Evolutionary conservation across 768 basidiomycete genomes (phyloP).

Genomic region (Hortiboletus flavorubellus): DNA sequence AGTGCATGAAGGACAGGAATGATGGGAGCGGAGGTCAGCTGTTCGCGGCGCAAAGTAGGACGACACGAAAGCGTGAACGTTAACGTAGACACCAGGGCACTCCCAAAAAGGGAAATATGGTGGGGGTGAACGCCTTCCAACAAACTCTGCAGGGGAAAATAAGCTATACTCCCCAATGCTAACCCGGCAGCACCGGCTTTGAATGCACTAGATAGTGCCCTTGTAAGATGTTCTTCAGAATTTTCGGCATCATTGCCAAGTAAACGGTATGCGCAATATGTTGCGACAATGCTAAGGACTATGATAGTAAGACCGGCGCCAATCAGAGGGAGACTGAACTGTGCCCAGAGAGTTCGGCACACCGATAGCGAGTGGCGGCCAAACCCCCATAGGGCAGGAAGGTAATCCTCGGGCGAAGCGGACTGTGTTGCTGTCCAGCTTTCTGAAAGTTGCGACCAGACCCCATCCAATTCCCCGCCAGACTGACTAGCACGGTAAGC

Average conservation of each 20-base stretch:
- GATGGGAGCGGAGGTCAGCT: slow-evolving; percentile 37
- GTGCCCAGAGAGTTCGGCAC: slow-evolving; percentile 91
- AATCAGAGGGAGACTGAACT: slow-evolving; percentile 84
- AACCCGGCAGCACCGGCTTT: slow-evolving; percentile 36
- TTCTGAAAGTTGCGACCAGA: slow-evolving; percentile 51
- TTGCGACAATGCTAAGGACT: slow-evolving; percentile 49
- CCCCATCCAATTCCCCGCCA: slow-evolving; percentile 68
- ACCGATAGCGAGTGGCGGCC: slow-evolving; percentile 41
- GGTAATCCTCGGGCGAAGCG: slow-evolving; percentile 18
- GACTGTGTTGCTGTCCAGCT: slow-evolving; percentile 41
- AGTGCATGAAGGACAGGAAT: slow-evolving; percentile 66
- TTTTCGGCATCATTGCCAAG: slow-evolving; percentile 37
- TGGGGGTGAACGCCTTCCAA: slow-evolving; percentile 48
- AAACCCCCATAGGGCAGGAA: slow-evolving; percentile 21
- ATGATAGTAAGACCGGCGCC: slow-evolving; percentile 65
- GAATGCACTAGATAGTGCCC: slow-evolving; percentile 30
- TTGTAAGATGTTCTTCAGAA: slow-evolving; percentile 44
- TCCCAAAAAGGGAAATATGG: slow-evolving; percentile 49
- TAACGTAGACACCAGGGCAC: slow-evolving; percentile 45
- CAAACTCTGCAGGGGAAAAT: slow-evolving; percentile 31
- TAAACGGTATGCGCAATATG: slow-evolving; percentile 52
- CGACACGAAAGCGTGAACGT: slow-evolving; percentile 42
- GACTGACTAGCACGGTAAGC: slow-evolving; percentile 70
- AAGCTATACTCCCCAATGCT: slow-evolving; percentile 35
- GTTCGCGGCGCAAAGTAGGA: slow-evolving; percentile 30